These are phyloP conservation scores for Lichtheimia hyalospora DNA, from an alignment of 371 early-diverging fungal species.

Conservation along the genomic window DNA sequence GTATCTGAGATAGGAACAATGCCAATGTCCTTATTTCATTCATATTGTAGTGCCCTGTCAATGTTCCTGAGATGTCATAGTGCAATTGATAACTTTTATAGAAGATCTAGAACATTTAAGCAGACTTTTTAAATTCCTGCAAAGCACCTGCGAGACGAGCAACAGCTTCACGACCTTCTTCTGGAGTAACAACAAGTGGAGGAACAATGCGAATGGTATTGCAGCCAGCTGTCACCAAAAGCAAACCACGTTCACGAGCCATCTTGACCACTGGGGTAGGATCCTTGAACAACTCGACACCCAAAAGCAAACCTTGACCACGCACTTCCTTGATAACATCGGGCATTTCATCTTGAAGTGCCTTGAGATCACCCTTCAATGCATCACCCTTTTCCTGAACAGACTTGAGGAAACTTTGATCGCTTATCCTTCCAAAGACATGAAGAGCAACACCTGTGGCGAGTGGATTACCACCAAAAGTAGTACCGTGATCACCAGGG, in stretches of 20 bases:
- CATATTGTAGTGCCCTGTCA: too few relatives aligned
- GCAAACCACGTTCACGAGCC: conserved; percentile 79
- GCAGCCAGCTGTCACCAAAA: conserved; percentile 86
- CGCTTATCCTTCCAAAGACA: conserved; percentile 70
- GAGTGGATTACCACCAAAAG: conserved; percentile 94
- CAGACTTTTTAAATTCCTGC: conserved; percentile 33
- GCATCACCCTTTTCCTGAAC: conserved; percentile 64
- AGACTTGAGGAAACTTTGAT: conserved; percentile 66
- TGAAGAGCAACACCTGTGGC: conserved; percentile 74
- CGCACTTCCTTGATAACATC: conserved; percentile 75
- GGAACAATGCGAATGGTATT: conserved; percentile 92
- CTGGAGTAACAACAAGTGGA: conserved; percentile 71
- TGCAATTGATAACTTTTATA: too few relatives aligned
- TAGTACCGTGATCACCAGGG: conserved; percentile 93
- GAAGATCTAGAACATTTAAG: background rate
- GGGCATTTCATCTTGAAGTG: conserved; percentile 48
- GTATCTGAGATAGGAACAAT: too few relatives aligned
- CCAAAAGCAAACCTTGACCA: conserved; percentile 84
- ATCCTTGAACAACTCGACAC: conserved; percentile 68
- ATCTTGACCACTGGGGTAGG: conserved; percentile 71
- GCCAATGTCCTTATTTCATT: too few relatives aligned
- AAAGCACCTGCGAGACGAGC: conserved; percentile 65
- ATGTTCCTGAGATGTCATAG: too few relatives aligned
- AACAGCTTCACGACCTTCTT: conserved; percentile 69
- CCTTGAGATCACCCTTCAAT: conserved; percentile 51